These are phyloP conservation scores for Penicillium verhagenii DNA, from an alignment of 495 filamentous ascomycete genomes.

Conservation along the genomic window DNA sequence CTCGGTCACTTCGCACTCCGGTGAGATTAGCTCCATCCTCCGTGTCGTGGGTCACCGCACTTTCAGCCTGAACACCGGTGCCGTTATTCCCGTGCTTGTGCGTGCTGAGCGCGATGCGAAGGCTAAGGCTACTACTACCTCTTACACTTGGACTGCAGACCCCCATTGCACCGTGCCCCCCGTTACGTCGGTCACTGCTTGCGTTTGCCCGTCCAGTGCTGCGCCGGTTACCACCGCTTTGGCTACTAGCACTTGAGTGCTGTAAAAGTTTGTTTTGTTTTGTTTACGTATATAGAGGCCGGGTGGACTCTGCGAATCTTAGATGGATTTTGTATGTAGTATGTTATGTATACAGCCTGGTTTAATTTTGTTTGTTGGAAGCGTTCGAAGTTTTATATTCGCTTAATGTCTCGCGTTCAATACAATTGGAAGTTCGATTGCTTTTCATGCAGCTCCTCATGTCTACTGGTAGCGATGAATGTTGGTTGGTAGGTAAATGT, in stretches of 20 bases:
- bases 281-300: neutral
- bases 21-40: constrained; percentile 60
- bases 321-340: no score
- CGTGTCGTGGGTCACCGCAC: constrained; percentile 57
- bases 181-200: constrained; percentile 45
- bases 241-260: constrained; percentile 16
- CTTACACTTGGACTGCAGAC: constrained; percentile 38
- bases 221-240: constrained; percentile 39
- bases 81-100: constrained; percentile 68
- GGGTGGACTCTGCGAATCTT: no score
- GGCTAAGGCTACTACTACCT: constrained; percentile 25
- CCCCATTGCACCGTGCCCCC: constrained; percentile 53
- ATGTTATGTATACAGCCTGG: no score
- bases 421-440: no score
- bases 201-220: constrained; percentile 45
- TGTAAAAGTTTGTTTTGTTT: neutral
- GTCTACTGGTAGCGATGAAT: no score
- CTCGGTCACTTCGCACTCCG: constrained; percentile 67
- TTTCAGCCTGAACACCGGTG: constrained; percentile 64
- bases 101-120: constrained; percentile 45
- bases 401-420: no score
- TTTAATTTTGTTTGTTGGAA: no score
- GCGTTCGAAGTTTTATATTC: no score
- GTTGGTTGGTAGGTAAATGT: no score
- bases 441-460: no score